Conservation (phyloP, 768 basidiomycete genomes). For the Pleurotus djamor region DNA sequence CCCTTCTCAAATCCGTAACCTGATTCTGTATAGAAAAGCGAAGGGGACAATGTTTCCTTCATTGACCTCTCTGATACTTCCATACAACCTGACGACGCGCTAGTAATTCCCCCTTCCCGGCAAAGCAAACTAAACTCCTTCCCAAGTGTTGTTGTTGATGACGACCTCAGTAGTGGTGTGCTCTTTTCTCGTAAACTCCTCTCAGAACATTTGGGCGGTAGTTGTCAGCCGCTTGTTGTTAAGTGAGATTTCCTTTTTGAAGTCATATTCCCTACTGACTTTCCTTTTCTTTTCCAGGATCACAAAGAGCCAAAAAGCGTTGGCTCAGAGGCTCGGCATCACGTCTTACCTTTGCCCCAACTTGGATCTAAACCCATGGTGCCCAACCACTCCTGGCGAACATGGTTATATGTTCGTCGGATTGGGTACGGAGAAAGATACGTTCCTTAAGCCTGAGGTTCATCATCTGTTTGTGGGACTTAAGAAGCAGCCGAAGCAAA, state of each 20-base stretch:
- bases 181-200: slow-evolving; percentile 38
- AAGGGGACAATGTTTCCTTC: background rate
- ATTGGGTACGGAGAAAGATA: slow-evolving; percentile 40
- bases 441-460: slow-evolving; percentile 34
- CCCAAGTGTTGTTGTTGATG: slow-evolving; percentile 18
- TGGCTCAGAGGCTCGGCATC: slow-evolving; percentile 29
- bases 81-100: background rate
- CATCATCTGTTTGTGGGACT: slow-evolving; percentile 46
- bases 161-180: slow-evolving; percentile 19
- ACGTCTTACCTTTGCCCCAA: slow-evolving; percentile 48
- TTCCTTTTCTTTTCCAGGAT: slow-evolving; percentile 16
- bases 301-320: slow-evolving; percentile 18
- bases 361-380: slow-evolving; percentile 53
- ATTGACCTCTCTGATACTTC: background rate
- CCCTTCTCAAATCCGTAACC: background rate
- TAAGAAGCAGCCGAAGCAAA: slow-evolving; percentile 18
- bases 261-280: background rate
- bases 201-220: slow-evolving; percentile 34
- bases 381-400: slow-evolving; percentile 41
- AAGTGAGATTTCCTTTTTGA: slow-evolving; percentile 19
- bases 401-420: slow-evolving; percentile 60
- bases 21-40: background rate
- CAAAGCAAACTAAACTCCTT: background rate
- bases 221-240: slow-evolving; percentile 32
- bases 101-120: background rate